These are phyloP conservation scores for Viridothelium virens DNA, from an alignment of 495 filamentous ascomycete genomes.

Conservation along the genomic window DNA sequence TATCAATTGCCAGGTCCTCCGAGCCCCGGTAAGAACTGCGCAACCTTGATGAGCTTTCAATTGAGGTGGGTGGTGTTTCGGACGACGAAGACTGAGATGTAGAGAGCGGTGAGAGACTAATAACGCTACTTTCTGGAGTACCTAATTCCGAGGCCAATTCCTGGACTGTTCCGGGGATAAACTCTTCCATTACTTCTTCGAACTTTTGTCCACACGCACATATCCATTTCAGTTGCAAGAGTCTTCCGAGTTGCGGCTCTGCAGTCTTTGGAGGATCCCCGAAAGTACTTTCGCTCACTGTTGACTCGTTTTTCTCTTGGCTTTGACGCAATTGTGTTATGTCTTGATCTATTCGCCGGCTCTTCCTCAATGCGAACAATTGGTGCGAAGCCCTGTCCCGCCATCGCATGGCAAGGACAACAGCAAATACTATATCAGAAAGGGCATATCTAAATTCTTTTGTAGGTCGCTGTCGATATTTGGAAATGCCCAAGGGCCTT, in stretches of 20 bases:
- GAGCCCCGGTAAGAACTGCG: background rate
- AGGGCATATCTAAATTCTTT: too few species aligned
- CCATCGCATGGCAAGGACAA: too few species aligned
- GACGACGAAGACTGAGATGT: slow-evolving; percentile 39
- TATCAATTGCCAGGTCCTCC: slow-evolving; percentile 6
- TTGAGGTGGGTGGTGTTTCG: slow-evolving; percentile 38
- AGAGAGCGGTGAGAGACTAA: background rate
- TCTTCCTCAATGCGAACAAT: background rate
- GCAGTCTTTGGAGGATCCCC: background rate
- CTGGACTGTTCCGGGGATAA: background rate
- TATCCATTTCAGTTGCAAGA: background rate
- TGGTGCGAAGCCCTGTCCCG: too few species aligned
- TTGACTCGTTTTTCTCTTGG: too few species aligned
- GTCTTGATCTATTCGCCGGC: too few species aligned
- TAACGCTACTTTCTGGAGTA: slow-evolving; percentile 1
- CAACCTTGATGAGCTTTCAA: background rate
- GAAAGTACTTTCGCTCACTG: background rate
- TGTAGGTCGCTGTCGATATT: too few species aligned
- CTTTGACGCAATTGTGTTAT: too few species aligned
- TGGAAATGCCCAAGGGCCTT: too few species aligned
- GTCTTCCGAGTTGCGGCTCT: background rate
- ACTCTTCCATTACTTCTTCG: slow-evolving; percentile 6
- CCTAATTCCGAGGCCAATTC: background rate
- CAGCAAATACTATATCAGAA: too few species aligned
- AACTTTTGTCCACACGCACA: background rate